Base-by-base conservation (phyloP, 2,329 filamentous ascomycete species). In the Pezicula rhizophila region DNA sequence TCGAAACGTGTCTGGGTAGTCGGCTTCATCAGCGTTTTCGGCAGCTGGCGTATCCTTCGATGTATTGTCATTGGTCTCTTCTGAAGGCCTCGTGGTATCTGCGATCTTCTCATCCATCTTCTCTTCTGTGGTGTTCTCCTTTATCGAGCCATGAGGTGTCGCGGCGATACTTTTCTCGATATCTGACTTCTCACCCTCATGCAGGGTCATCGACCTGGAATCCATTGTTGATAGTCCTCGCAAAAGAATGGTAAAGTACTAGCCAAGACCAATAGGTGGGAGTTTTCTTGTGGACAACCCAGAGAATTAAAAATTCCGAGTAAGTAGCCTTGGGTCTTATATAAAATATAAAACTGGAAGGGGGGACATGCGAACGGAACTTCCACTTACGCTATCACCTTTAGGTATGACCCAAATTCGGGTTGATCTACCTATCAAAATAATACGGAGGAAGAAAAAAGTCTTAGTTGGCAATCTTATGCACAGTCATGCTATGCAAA, bases 1-100 rank as follows among this genome's bases (percentile, higher is more conserved):
- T 3, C 56, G 54, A 17, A 56, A 12, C 6, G 56, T 58, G n/a
- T 48, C 53, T 17, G 62, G 61, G 50, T 64, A 65, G 45, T 61
- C 59, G 17, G 34, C 49, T 23, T 52, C 52, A 4, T 49, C 53
- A 8, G 42, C 37, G 15, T 40, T 44, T 7, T 39, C 25, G 15
- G 39, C 17, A 23, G 15, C 17, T 10, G 41, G 33, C 8, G 14
- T 23, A 17, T 57, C 51, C 25, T 47, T 45, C 12, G 53, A 18
- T 8, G 55, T 52, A 2, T 38, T 50, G 15, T 54, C 47, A 43
- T 61, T 56, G 25, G 54, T 48, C 25, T 57, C 52, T 26, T 50
- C 55, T 33, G 49, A 23, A 23, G 28, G 17, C 53, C 53, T 17
- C 52, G 45, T 7, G 28, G 28, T 5, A 48, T 25, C 8, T 46